Evolutionary conservation across 129 eudicot species (phyloP), one percentile per base, ranked within the genome.

Genomic region (Erigeron canadensis): DNA sequence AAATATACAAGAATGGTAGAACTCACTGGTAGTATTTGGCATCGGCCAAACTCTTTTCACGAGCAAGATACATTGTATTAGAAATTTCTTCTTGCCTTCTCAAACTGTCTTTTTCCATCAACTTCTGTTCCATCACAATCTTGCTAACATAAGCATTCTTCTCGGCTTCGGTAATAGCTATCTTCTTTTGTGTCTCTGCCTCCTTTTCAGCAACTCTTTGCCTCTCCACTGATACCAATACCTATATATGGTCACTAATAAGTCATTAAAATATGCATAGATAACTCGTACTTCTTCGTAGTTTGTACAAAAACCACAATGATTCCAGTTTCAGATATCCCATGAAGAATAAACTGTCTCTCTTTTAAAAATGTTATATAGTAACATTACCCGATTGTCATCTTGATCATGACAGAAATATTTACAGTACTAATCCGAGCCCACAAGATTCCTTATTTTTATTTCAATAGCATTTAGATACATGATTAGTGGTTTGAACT

Each of bases 121-220:
- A 73, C 73, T 83, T 93, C 17, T 93, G 98, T 73, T 93, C 95
- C 98, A 93, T 89, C 44, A 83, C 88, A 76, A 92, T 92, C 84
- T 74, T 79, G 84, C 98, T 92, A 38, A 92, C 88, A 75, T 80
- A 86, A 56, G 98, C 96, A 75, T 89, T 34, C 77, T 87, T 89
- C 86, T 92, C 91, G 13, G 98, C 98, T 67, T 92, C 98, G 55
- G 89, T 85, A 44, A 92, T 80, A 46, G 98, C 98, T 77, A 93
- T 85, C 84, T 89, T 93, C 81, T 86, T 87, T 71, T 89, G 91
- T 43, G 98, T 93, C 78, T 93, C 98, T n/a, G 98, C 98, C 81
- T 93, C 96, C 74, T 93, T 93, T 87, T 93, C 98, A 8, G 92
- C 83, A 69, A 93, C 98, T 79, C 78, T 82, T 71, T 93, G 98